A percentile compares a stretch with the other conserved stretches of the same genome.
These are phyloP conservation scores for Volvariella surrecta DNA, from an alignment of 1,284 basidiomycete genomes.

Conservation along the genomic window DNA sequence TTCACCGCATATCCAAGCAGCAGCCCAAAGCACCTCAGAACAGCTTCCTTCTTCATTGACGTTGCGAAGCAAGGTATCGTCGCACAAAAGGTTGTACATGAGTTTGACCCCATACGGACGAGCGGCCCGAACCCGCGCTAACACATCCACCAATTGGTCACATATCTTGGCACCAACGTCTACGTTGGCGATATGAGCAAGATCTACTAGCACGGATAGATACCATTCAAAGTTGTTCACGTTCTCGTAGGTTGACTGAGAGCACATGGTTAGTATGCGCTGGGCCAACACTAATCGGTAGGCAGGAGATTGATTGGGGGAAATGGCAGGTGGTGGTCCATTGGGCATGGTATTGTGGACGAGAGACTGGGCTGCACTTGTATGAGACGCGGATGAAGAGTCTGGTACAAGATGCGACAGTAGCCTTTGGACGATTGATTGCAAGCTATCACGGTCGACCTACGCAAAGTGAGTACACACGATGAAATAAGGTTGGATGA, in stretches of 20 bases:
- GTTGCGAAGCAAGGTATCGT: slow-evolving; percentile 63
- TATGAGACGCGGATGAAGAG: slow-evolving; percentile 32
- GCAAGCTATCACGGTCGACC: slow-evolving; percentile 79
- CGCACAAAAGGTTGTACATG: slow-evolving; percentile 72
- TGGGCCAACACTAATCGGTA: slow-evolving; percentile 81
- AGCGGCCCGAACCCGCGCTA: slow-evolving; percentile 72
- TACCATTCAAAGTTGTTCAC: slow-evolving; percentile 96
- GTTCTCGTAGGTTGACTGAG: slow-evolving; percentile 78
- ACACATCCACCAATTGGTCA: slow-evolving; percentile 83
- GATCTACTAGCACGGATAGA: slow-evolving; percentile 84
- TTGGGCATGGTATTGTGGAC: slow-evolving; percentile 37
- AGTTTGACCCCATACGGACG: slow-evolving; percentile 75
- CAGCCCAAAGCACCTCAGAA: slow-evolving; percentile 82
- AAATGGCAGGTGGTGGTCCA: slow-evolving; percentile 26
- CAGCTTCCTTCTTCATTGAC: slow-evolving; percentile 57
- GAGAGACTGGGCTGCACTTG: slow-evolving; percentile 56
- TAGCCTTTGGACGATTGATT: slow-evolving; percentile 83
- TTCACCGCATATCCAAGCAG: slow-evolving; percentile 94
- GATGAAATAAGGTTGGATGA: slow-evolving; percentile 4
- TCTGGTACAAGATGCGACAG: slow-evolving; percentile 77
- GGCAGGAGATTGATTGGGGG: slow-evolving; percentile 61
- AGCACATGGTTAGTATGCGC: slow-evolving; percentile 77
- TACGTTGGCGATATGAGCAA: slow-evolving; percentile 79
- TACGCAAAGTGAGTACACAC: slow-evolving; percentile 23
- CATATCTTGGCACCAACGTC: slow-evolving; percentile 70